These are phyloP conservation scores for Arthroderma sp. DNA, from an alignment of 2,329 filamentous ascomycete species.

Conservation along the genomic window DNA sequence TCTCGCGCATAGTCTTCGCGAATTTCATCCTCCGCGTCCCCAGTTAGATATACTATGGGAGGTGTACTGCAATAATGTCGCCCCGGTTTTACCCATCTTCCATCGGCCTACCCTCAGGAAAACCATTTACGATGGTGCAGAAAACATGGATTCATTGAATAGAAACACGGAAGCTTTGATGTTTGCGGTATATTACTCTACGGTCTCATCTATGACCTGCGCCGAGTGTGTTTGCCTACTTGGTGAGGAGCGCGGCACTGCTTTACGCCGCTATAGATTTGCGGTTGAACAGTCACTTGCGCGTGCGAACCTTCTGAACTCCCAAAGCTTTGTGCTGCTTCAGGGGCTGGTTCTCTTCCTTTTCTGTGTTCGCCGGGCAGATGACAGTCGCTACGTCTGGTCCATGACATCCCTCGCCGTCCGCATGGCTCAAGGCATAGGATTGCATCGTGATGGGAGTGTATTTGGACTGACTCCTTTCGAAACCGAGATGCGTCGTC, in stretches of 20 bases:
- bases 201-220: conserved; percentile 31
- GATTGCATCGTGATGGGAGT: conserved; percentile 39
- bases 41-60: conserved; percentile 43
- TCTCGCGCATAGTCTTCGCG: conserved; percentile 40
- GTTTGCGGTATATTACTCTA: conserved; percentile 50
- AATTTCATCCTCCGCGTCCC: conserved; percentile 41
- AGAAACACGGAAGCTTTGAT: conserved; percentile 44
- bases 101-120: conserved; percentile 43
- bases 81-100: conserved; percentile 47
- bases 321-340: conserved; percentile 47
- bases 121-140: conserved; percentile 37
- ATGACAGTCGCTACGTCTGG: conserved; percentile 31
- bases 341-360: conserved; percentile 52
- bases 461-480: conserved; percentile 35
- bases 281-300: conserved; percentile 51
- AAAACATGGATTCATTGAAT: conserved; percentile 36
- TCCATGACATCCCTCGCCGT: conserved; percentile 30
- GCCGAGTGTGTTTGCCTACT: conserved; percentile 33
- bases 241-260: conserved; percentile 37
- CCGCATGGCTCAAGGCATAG: conserved; percentile 32
- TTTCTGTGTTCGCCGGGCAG: conserved; percentile 33
- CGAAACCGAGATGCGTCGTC: conserved; percentile 40
- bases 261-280: conserved; percentile 46
- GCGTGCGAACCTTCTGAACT: conserved; percentile 48
- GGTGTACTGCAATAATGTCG: conserved; percentile 48